These are phyloP conservation scores for Polygonum aviculare DNA, from an alignment of 148 eudicot species.

Conservation along the genomic window DNA sequence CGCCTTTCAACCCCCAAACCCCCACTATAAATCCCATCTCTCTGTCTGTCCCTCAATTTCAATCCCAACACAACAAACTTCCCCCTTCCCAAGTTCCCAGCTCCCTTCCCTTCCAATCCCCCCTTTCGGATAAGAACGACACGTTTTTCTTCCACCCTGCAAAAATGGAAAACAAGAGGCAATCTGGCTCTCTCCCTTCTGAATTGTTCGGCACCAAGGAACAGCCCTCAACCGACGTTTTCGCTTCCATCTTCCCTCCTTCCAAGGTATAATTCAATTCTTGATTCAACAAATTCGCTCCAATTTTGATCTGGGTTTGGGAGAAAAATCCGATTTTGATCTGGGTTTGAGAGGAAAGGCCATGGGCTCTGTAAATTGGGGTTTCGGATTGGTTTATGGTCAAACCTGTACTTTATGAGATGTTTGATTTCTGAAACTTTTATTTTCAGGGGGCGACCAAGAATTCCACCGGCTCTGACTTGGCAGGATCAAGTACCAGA, in stretches of 20 bases:
- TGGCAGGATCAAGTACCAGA: conserved; percentile 22
- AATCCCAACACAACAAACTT: background rate
- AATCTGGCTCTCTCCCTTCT: conserved; percentile 34
- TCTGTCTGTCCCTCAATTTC: background rate
- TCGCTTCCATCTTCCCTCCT: conserved; percentile 48
- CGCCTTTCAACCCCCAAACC: background rate
- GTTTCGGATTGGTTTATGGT: background rate
- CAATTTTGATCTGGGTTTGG: background rate
- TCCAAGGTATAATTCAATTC: conserved; percentile 27
- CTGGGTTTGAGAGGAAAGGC: background rate
- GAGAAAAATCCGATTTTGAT: background rate
- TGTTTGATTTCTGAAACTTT: conserved; percentile 6
- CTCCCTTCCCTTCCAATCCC: background rate
- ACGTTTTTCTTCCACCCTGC: background rate
- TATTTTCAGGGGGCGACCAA: conserved; percentile 11
- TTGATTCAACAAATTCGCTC: background rate
- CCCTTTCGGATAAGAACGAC: background rate
- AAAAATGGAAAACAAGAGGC: conserved; percentile 44
- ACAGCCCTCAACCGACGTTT: conserved; percentile 28
- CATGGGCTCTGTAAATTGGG: background rate
- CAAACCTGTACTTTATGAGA: background rate
- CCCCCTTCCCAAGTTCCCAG: background rate
- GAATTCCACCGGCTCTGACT: conserved; percentile 13
- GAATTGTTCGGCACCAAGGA: conserved; percentile 64
- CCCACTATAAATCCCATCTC: background rate